Evolutionary conservation across 1,284 basidiomycete species (phyloP).

Genomic region (Termitomyces sp.): DNA sequence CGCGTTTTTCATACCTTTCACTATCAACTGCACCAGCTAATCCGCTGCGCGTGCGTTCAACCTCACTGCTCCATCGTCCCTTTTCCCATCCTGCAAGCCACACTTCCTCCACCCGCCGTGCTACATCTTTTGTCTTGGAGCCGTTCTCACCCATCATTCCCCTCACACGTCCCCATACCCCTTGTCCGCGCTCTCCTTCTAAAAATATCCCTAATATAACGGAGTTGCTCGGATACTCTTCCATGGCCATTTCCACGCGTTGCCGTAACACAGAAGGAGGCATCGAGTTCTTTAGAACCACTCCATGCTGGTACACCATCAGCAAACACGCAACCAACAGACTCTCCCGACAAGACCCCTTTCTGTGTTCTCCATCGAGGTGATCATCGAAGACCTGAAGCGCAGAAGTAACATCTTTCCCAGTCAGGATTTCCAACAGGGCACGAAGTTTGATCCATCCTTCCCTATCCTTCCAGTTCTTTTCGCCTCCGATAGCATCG

Average conservation of each 20-base stretch:
- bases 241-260: conserved; percentile 51
- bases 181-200: conserved; percentile 72
- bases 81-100: conserved; percentile 78
- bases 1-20: conserved; percentile 49
- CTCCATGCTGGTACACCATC: conserved; percentile 60
- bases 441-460: conserved; percentile 61
- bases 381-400: conserved; percentile 47
- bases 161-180: conserved; percentile 66
- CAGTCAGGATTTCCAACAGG: conserved; percentile 58
- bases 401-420: conserved; percentile 36
- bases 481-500: conserved; percentile 33
- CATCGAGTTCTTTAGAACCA: conserved; percentile 50
- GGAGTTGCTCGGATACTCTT: conserved; percentile 66
- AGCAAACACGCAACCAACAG: conserved; percentile 52
- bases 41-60: conserved; percentile 64
- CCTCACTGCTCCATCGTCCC: conserved; percentile 61
- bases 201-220: conserved; percentile 73
- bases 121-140: conserved; percentile 48
- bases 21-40: conserved; percentile 57
- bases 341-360: conserved; percentile 49
- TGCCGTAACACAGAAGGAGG: conserved; percentile 59
- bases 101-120: conserved; percentile 58
- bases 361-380: conserved; percentile 21
- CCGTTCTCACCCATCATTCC: conserved; percentile 45
- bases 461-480: conserved; percentile 50